phyloP scores from a whole-genome alignment of 169 alveolate genomes.

The Blepharisma undulans region DNA sequence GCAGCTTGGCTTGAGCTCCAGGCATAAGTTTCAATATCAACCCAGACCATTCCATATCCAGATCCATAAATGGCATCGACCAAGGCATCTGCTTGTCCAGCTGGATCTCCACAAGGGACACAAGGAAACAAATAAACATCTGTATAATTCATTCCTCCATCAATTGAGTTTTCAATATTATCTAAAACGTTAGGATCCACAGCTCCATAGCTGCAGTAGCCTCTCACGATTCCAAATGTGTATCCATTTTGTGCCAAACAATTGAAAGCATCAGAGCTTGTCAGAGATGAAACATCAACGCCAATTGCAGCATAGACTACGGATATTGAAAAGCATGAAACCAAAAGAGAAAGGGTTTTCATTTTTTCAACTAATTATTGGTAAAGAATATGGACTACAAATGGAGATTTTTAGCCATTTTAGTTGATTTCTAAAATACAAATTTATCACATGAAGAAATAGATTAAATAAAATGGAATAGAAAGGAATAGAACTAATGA shows the following conservation, averaged over 20 bases:
- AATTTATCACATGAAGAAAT: too few relatives aligned
- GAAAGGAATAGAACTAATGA: too few relatives aligned
- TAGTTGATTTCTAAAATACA: too few relatives aligned
- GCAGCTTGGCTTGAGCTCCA: slow-evolving; percentile 46
- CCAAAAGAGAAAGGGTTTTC: not conserved
- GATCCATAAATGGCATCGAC: not conserved
- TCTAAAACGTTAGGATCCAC: slow-evolving; percentile 52
- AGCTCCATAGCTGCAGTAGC: slow-evolving; percentile 64
- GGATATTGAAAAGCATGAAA: not conserved
- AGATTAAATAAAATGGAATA: too few relatives aligned
- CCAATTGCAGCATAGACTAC: not conserved
- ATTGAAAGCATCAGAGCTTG: slow-evolving; percentile 31
- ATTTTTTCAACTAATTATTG: not conserved
- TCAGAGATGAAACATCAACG: not conserved
- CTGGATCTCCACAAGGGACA: slow-evolving; percentile 36
- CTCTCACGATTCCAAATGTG: slow-evolving; percentile 65
- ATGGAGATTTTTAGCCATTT: too few relatives aligned
- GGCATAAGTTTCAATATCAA: slow-evolving; percentile 67
- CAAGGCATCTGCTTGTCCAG: not conserved
- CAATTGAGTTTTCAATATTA: slow-evolving; percentile 50
- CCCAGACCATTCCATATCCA: slow-evolving; percentile 58
- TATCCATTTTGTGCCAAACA: slow-evolving; percentile 59
- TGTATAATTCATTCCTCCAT: slow-evolving; percentile 58
- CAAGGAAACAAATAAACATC: slow-evolving; percentile 77
- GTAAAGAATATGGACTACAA: not conserved